phyloP scores from a whole-genome alignment of 1,139 yeast species.

The Sugiyamaella paludigena region DNA sequence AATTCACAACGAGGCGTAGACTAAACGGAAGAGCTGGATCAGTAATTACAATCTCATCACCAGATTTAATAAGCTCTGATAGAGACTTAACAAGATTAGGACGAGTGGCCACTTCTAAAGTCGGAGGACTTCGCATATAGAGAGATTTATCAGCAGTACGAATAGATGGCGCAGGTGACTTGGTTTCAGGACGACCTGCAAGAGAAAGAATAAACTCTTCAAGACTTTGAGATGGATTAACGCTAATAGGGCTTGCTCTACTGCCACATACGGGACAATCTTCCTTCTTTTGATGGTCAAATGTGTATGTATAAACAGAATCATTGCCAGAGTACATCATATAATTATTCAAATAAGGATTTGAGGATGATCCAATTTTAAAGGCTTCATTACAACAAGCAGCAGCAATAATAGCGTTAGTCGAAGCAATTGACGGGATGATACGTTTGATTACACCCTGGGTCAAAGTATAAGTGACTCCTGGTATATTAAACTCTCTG shows the following conservation, averaged over 20 bases:
- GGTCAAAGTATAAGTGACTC: slow-evolving; percentile 69
- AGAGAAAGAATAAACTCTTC: slow-evolving; percentile 48
- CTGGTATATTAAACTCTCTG: slow-evolving; percentile 56
- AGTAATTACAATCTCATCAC: slow-evolving; percentile 57
- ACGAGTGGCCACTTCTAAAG: slow-evolving; percentile 49
- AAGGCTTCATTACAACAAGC: slow-evolving; percentile 86
- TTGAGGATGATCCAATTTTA: slow-evolving; percentile 67
- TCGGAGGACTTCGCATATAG: slow-evolving; percentile 53
- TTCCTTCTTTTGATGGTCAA: slow-evolving; percentile 55
- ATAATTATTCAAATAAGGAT: slow-evolving; percentile 70
- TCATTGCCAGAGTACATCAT: slow-evolving; percentile 86
- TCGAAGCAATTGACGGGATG: slow-evolving; percentile 91
- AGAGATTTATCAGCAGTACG: slow-evolving; percentile 45
- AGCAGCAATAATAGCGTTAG: slow-evolving; percentile 91
- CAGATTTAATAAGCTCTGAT: slow-evolving; percentile 40
- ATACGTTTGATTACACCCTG: slow-evolving; percentile 90
- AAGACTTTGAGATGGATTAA: slow-evolving; percentile 43
- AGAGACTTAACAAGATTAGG: slow-evolving; percentile 45
- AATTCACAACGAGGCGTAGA: slow-evolving; percentile 32
- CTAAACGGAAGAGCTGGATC: slow-evolving; percentile 55
- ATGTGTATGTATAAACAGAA: slow-evolving; percentile 72
- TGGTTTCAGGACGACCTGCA: slow-evolving; percentile 38
- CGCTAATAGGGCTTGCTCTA: slow-evolving; percentile 30
- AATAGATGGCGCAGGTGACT: slow-evolving; percentile 52
- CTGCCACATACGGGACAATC: slow-evolving; percentile 78